Conservation (phyloP, 306 rosid species). For the Corylus heterophylla region DNA sequence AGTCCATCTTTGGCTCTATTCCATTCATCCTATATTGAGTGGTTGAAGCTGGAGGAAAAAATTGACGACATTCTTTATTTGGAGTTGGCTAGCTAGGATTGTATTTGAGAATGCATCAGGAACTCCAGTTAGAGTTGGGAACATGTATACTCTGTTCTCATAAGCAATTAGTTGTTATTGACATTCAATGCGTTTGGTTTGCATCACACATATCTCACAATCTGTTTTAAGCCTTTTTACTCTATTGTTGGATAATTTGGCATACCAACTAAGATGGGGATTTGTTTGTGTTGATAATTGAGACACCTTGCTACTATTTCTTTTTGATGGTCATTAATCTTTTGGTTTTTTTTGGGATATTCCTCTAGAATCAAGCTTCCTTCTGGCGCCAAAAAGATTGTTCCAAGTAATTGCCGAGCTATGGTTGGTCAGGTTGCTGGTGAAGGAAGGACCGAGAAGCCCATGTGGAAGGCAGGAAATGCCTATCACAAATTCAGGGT, state of each 20-base stretch:
- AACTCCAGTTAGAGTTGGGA: background rate
- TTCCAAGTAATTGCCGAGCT: conserved; percentile 77
- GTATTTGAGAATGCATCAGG: background rate
- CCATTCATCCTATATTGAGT: no score
- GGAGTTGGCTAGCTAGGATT: background rate
- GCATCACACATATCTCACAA: no score
- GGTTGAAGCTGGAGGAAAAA: no score
- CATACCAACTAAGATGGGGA: no score
- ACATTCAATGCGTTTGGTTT: no score
- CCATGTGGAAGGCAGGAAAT: conserved; percentile 75
- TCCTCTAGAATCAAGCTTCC: conserved; percentile 71
- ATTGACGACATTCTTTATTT: background rate
- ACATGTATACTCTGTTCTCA: no score
- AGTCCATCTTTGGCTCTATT: no score
- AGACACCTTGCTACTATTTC: background rate
- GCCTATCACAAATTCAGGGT: conserved; percentile 81
- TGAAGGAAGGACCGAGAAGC: conserved; percentile 87
- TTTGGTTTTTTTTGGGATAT: background rate
- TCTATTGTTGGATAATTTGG: no score
- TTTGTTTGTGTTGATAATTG: background rate
- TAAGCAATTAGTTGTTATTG: no score
- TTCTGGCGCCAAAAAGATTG: conserved; percentile 78
- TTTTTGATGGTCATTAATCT: background rate
- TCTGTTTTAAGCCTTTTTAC: no score
- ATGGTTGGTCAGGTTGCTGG: conserved; percentile 91